A percentile compares a stretch with the other conserved stretches of the same genome.
Evolutionary conservation across 2,329 filamentous ascomycete species (phyloP).

Genomic region (Drechslerella stenobrocha): DNA sequence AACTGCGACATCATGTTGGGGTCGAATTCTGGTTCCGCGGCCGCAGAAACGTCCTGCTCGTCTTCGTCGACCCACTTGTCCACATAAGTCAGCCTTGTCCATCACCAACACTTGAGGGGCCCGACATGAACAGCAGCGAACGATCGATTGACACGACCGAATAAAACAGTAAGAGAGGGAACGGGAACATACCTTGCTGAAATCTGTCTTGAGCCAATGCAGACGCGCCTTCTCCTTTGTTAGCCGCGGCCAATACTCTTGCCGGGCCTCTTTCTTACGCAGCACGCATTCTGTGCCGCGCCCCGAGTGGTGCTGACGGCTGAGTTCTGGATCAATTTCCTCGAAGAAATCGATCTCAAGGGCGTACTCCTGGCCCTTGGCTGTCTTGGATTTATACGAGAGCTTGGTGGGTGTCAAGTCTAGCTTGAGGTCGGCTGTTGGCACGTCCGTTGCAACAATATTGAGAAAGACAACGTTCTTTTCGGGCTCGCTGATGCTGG

Average conservation of each 20-base stretch:
- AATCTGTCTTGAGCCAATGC: conserved; percentile 98
- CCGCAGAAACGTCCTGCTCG: conserved; percentile 89
- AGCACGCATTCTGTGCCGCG: conserved; percentile 89
- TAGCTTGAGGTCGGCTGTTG: conserved; percentile 74
- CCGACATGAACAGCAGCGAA: too few relatives aligned
- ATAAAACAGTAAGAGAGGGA: not conserved
- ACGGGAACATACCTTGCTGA: conserved; percentile 73
- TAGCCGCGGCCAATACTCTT: conserved; percentile 93
- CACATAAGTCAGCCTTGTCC: conserved; percentile 1
- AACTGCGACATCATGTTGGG: conserved; percentile 58
- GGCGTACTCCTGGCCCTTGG: conserved; percentile 78
- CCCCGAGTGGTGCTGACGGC: conserved; percentile 83
- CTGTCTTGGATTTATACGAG: conserved; percentile 78
- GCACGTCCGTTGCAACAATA: conserved; percentile 83
- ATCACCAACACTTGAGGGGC: too few relatives aligned
- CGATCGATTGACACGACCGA: too few relatives aligned
- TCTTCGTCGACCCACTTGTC: conserved; percentile 88
- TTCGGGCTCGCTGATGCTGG: conserved; percentile 72
- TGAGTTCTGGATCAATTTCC: conserved; percentile 83
- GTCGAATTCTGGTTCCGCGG: conserved; percentile 64
- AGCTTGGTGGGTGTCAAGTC: conserved; percentile 77
- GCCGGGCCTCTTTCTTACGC: conserved; percentile 93
- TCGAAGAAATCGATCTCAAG: conserved; percentile 84
- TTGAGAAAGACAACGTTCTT: conserved; percentile 97
- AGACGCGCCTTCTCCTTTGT: conserved; percentile 86